Conservation (phyloP, 2,329 filamentous ascomycete genomes). For the Colletotrichum noveboracense region DNA sequence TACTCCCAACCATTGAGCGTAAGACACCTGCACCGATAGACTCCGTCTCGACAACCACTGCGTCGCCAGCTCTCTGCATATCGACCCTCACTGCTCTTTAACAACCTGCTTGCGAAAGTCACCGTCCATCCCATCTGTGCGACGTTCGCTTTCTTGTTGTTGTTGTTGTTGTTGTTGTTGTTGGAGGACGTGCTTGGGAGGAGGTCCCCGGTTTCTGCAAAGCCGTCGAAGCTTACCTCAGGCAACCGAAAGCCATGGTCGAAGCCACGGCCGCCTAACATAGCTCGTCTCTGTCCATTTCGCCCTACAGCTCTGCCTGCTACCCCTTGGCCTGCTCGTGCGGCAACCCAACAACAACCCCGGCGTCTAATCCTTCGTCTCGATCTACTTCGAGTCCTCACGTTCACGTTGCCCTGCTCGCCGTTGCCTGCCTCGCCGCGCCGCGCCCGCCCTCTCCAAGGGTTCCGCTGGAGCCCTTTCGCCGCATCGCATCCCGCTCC, state of each 20-base stretch:
- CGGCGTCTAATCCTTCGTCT: neutral
- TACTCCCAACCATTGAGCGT: constrained; percentile 10
- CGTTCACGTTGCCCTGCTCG: neutral
- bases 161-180: neutral
- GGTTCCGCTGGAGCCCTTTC: neutral
- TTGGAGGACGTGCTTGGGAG: neutral
- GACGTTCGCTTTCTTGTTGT: neutral
- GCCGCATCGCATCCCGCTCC: neutral
- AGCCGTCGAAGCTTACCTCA: neutral
- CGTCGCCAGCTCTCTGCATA: neutral
- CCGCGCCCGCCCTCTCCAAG: neutral
- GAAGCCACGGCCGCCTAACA: constrained; percentile 14
- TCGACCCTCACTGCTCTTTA: neutral
- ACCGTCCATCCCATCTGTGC: neutral
- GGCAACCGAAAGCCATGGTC: constrained; percentile 17
- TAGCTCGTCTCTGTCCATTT: neutral
- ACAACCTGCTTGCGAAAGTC: neutral
- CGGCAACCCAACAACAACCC: neutral
- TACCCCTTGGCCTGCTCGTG: neutral
- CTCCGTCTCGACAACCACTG: neutral
- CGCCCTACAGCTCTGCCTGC: constrained; percentile 6
- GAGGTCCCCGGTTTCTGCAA: neutral
- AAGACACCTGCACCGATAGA: constrained; percentile 8
- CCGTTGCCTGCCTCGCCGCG: constrained; percentile 3
- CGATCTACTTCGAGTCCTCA: neutral